Evolutionary conservation across 2,329 filamentous ascomycete genomes (phyloP).

Genomic region (Xylariaceae sp.): DNA sequence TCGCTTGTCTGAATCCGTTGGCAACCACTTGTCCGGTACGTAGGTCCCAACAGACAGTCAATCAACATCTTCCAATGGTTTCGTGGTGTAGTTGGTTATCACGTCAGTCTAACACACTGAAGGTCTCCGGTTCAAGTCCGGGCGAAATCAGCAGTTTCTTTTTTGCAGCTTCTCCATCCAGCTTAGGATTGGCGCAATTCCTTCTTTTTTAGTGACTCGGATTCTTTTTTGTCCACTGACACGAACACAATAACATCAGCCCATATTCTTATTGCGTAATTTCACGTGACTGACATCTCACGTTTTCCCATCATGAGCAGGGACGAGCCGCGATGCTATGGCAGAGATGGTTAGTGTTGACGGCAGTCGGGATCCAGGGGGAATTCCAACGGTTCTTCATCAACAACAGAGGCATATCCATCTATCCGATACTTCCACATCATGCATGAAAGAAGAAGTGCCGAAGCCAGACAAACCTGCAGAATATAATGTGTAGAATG

Average conservation of each 20-base stretch:
- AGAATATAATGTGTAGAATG: too few relatives aligned
- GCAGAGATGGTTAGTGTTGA: not conserved
- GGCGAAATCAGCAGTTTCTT: constrained; percentile 27
- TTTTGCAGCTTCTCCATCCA: not conserved
- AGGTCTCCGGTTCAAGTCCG: constrained; percentile 36
- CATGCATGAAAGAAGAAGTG: too few relatives aligned
- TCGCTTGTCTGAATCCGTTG: not conserved
- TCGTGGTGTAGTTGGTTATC: constrained; percentile 44
- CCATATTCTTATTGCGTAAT: not conserved
- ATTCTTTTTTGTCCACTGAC: not conserved
- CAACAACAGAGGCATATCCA: too few relatives aligned
- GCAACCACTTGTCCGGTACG: not conserved
- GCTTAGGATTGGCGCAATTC: not conserved
- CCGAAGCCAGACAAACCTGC: too few relatives aligned
- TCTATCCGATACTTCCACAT: too few relatives aligned
- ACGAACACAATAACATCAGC: not conserved
- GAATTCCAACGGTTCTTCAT: too few relatives aligned
- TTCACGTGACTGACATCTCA: not conserved
- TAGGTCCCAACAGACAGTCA: not conserved
- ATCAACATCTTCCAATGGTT: constrained; percentile 15
- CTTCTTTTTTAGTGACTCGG: not conserved
- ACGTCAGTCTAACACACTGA: constrained; percentile 45
- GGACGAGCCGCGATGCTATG: too few relatives aligned
- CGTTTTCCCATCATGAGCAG: not conserved
- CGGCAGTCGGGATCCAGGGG: not conserved